Evolutionary conservation across 805 yeast species (phyloP).

Genomic region (Pichia paraexigua): DNA sequence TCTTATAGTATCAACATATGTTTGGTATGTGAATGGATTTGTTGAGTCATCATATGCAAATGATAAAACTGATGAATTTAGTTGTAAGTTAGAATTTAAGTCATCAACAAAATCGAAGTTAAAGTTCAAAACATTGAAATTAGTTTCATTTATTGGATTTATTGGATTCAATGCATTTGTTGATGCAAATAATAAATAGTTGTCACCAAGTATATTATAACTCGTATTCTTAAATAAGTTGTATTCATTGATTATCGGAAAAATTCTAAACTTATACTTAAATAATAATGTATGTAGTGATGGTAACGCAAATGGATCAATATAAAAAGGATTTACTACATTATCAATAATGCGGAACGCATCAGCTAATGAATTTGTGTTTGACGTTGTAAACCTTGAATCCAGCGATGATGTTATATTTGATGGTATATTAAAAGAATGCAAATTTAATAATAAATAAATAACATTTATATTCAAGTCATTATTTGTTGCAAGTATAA

Average conservation of each 20-base stretch:
- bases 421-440: constrained; percentile 9
- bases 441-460: constrained; percentile 32
- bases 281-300: constrained; percentile 26
- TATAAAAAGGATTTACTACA: constrained; percentile 1
- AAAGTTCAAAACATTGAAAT: background rate
- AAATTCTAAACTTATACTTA: constrained; percentile 26
- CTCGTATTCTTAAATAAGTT: constrained; percentile 23
- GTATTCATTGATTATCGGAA: constrained; percentile 30
- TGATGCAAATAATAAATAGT: constrained; percentile 3
- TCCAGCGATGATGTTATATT: constrained; percentile 1
- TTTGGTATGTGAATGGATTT: constrained; percentile 30
- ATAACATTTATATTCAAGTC: constrained; percentile 38
- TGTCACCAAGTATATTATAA: constrained; percentile 19
- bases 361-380: constrained; percentile 6
- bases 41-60: constrained; percentile 32
- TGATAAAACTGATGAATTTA: constrained; percentile 4
- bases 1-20: constrained; percentile 33
- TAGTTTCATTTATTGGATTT: background rate
- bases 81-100: background rate
- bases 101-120: background rate
- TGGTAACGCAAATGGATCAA: constrained; percentile 4
- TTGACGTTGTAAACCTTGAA: constrained; percentile 4
- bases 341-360: constrained; percentile 1
- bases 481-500: constrained; percentile 35
- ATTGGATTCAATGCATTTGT: background rate